phyloP scores from a whole-genome alignment of 2,329 filamentous ascomycete species.

The Penicillium occitanis region DNA sequence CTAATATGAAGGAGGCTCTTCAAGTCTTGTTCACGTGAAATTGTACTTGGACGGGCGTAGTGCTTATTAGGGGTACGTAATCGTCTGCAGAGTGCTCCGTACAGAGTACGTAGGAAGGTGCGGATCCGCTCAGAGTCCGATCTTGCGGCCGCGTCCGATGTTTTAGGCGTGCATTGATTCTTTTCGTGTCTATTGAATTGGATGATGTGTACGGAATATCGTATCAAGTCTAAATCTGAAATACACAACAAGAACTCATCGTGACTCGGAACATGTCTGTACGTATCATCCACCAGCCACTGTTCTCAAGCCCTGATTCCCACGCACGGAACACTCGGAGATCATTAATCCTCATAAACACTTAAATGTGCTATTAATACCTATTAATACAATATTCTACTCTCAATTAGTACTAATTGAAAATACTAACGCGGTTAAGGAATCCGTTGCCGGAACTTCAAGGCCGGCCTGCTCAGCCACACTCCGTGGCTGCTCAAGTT shows the following conservation, averaged over 20 bases:
- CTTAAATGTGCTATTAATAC: conserved; percentile 2
- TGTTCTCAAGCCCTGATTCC: neutral
- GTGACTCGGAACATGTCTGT: neutral
- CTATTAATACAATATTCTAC: neutral
- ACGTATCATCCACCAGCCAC: neutral
- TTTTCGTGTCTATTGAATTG: neutral
- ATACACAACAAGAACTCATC: neutral
- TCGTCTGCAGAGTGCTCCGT: neutral
- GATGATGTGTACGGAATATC: neutral
- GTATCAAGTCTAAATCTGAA: neutral
- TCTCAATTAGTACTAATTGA: neutral
- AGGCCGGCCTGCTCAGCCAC: conserved; percentile 1
- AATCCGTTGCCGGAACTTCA: neutral
- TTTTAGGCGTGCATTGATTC: too few relatives aligned
- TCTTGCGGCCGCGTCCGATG: neutral
- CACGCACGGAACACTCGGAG: neutral
- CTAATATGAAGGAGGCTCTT: neutral
- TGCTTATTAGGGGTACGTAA: neutral
- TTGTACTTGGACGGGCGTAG: neutral
- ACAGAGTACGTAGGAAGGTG: neutral
- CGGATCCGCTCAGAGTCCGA: neutral
- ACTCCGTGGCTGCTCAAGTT: neutral
- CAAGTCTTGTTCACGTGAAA: neutral
- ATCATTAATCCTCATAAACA: neutral
- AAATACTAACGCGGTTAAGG: neutral